Conservation (phyloP, 2,329 filamentous ascomycete genomes). For the Aspergillus oerlinghausenensis region DNA sequence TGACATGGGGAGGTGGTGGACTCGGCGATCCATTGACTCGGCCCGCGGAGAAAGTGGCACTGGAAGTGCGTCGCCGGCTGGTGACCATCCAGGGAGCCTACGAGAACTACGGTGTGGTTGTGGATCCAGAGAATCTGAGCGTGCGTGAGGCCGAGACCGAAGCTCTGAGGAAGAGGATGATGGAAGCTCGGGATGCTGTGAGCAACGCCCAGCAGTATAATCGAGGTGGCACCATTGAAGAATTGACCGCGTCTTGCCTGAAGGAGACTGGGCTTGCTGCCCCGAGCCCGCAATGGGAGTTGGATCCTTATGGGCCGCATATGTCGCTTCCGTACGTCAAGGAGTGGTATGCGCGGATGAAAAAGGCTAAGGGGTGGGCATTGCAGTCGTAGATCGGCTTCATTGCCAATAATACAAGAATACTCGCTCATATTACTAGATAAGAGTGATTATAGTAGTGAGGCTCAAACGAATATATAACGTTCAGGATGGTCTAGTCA, state of each 20-base stretch:
- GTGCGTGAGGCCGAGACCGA: slow-evolving; percentile 37
- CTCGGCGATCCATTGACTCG: slow-evolving; percentile 45
- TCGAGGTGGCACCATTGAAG: slow-evolving; percentile 40
- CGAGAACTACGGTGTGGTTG: slow-evolving; percentile 44
- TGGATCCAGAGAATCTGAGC: slow-evolving; percentile 31
- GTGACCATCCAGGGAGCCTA: slow-evolving; percentile 42
- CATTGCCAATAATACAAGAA: no score
- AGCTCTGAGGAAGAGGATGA: slow-evolving; percentile 31
- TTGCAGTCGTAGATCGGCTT: background rate
- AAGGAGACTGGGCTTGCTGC: slow-evolving; percentile 42
- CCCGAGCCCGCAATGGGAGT: slow-evolving; percentile 43
- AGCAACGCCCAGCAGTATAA: slow-evolving; percentile 33
- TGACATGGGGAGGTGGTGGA: slow-evolving; percentile 49
- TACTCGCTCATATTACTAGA: no score
- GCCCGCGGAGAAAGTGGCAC: slow-evolving; percentile 41
- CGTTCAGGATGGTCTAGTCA: no score
- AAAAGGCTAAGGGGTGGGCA: slow-evolving; percentile 9
- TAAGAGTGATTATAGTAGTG: no score
- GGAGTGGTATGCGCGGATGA: slow-evolving; percentile 36
- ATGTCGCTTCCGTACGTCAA: slow-evolving; percentile 41
- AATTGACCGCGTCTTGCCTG: slow-evolving; percentile 33
- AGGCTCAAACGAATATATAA: no score
- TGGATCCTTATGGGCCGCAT: slow-evolving; percentile 45
- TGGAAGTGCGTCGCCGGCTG: slow-evolving; percentile 44
- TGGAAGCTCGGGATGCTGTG: slow-evolving; percentile 15